Evolutionary conservation across 495 filamentous ascomycete genomes (phyloP).

Genomic region (Achaetomiella virescens): DNA sequence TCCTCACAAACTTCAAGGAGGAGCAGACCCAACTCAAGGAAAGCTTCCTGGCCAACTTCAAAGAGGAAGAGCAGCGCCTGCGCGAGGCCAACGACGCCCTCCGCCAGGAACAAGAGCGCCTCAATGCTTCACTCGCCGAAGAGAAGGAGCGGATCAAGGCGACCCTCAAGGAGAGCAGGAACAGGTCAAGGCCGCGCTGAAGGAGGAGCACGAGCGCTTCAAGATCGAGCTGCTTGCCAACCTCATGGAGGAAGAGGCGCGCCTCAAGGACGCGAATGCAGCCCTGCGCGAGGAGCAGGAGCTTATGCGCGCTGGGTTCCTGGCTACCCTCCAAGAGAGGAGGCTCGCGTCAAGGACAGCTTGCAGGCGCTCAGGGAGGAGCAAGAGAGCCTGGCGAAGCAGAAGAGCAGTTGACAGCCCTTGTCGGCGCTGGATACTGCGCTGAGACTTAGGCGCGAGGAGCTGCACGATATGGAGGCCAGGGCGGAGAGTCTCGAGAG

Average conservation of each 20-base stretch:
- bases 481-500: conserved; percentile 83
- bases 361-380: conserved; percentile 51
- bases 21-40: conserved; percentile 37
- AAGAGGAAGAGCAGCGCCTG: conserved; percentile 22
- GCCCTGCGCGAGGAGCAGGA: conserved; percentile 63
- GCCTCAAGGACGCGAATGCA: conserved; percentile 67
- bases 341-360: conserved; percentile 34
- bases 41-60: conserved; percentile 25
- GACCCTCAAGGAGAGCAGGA: conserved; percentile 15
- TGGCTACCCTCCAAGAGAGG: conserved; percentile 48
- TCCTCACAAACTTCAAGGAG: conserved; percentile 49
- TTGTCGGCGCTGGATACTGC: conserved; percentile 85
- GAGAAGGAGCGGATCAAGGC: conserved; percentile 14
- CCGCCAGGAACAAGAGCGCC: conserved; percentile 14
- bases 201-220: conserved; percentile 27
- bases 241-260: conserved; percentile 64
- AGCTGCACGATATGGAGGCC: conserved; percentile 81
- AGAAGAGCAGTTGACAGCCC: conserved; percentile 70
- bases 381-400: conserved; percentile 62
- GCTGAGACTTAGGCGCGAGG: conserved; percentile 78
- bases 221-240: conserved; percentile 55
- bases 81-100: conserved; percentile 17
- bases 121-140: conserved; percentile 11
- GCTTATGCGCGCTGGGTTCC: conserved; percentile 54
- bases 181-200: conserved; percentile 15